Conservation (phyloP, 805 yeast genomes). For the Barnettozyma botsteinii region DNA sequence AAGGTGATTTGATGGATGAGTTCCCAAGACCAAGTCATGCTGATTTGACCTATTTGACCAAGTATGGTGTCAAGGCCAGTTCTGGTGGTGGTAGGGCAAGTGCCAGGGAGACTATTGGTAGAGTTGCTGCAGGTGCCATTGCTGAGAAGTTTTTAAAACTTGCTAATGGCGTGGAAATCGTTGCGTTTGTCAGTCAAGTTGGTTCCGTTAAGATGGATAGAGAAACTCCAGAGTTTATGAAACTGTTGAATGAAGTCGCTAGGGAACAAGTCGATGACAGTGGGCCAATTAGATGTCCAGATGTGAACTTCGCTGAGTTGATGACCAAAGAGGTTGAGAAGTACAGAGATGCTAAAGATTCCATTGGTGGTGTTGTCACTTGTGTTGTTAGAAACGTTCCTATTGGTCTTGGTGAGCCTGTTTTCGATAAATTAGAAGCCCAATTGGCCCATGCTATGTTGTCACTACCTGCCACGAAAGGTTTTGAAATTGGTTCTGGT, state of each 20-base stretch:
- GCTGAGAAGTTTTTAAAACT: constrained; percentile 85
- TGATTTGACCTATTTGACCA: constrained; percentile 84
- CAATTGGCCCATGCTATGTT: constrained; percentile 95
- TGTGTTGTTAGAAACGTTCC: constrained; percentile 95
- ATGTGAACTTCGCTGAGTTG: constrained; percentile 54
- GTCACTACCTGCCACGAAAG: constrained; percentile 96
- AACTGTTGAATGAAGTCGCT: constrained; percentile 67
- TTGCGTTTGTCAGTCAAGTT: constrained; percentile 93
- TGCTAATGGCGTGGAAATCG: constrained; percentile 83
- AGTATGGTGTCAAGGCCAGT: constrained; percentile 89
- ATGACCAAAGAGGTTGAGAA: constrained; percentile 87
- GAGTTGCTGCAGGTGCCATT: constrained; percentile 98
- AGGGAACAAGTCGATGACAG: constrained; percentile 82
- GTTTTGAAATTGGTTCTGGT: constrained; percentile 97
- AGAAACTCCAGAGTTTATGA: constrained; percentile 61
- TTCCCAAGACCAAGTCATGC: constrained; percentile 99
- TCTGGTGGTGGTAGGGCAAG: constrained; percentile 97
- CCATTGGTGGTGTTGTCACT: constrained; percentile 97
- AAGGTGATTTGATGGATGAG: constrained; percentile 70
- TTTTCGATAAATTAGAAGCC: constrained; percentile 95
- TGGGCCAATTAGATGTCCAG: constrained; percentile 95
- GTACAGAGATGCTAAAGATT: constrained; percentile 80
- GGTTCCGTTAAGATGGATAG: constrained; percentile 77
- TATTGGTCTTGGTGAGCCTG: constrained; percentile 95
- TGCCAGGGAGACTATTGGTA: constrained; percentile 96